Evolutionary conservation across 2,329 filamentous ascomycete species (phyloP), one percentile per base, ranked within the genome.

Genomic region (Trematosphaeria pertusa): DNA sequence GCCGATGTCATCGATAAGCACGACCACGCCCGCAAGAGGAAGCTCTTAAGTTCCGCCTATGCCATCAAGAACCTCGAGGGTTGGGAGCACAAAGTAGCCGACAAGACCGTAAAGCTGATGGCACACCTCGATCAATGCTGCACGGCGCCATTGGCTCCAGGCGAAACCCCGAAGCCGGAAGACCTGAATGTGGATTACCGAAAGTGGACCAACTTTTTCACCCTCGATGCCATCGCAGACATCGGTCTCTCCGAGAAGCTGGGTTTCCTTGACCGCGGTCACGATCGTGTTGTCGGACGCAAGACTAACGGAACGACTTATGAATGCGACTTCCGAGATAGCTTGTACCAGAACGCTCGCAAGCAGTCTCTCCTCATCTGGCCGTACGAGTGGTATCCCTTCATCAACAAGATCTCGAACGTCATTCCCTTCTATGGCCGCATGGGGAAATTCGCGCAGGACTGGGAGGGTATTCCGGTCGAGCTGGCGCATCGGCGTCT

Each of bases 71-170:
- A 81, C 51, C 74, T 82, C 1, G 79, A 81, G 54, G 71, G 68
- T 5, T 82, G 79, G 79, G 80, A 82, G 50, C 74, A 75, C 64
- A 82, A 81, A 51, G 78, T 83, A 3, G 75, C 76, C 10, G 78
- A 82, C 50, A 82, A 81, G 61, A 69, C 73, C 0, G 64, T 73
- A 14, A 69, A 75, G 10, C 62, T 81, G 19, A 67, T 81, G 38
- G 67, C 58, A 11, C 71, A 75, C 32, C 70, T 77, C 21, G 79
- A 82, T 51, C 51, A 55, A 22, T 65, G 61, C 21, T 77, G 76
- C 46, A 77, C 74, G 3, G 48, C 55, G 0, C 72, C 76, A 1
- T 61, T 74, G 5, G 39, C 40, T 14, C 38, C 49, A 14, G 54
- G 56, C 12, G 37, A 54, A 6, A 33, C 50, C 30, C 63, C 67